A percentile compares a stretch with the other conserved stretches of the same genome.
Conservation (phyloP, 805 yeast species). For the Diddensiella transvaalensis region DNA sequence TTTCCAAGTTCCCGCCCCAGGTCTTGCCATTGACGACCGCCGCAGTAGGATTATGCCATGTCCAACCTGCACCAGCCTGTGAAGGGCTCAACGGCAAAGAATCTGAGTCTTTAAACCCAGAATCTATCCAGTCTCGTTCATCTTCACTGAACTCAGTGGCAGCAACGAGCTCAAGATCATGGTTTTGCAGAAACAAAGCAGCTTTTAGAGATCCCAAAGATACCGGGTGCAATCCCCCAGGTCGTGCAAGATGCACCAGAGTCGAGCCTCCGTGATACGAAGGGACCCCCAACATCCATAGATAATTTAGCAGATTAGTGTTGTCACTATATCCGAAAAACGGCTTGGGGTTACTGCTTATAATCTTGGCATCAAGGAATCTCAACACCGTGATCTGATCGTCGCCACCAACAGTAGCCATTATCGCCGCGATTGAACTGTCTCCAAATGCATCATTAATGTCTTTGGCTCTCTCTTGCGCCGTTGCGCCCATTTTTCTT, state of each 20-base stretch:
- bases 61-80: background rate
- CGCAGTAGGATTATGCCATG: background rate
- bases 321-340: background rate
- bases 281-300: background rate
- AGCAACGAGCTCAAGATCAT: background rate
- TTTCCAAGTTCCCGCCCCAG: background rate
- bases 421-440: background rate
- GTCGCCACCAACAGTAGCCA: background rate
- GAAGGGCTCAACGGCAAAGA: background rate
- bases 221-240: background rate
- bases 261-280: background rate
- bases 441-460: background rate
- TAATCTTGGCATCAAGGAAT: background rate
- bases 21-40: background rate
- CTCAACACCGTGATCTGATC: background rate
- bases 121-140: background rate
- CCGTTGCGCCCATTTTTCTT: background rate
- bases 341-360: background rate
- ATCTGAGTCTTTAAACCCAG: background rate
- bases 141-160: background rate
- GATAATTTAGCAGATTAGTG: background rate
- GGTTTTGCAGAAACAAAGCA: background rate
- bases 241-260: background rate
- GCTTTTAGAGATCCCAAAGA: background rate
- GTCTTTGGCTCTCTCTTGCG: background rate